Percentiles rank a stretch among this genome's conserved stretches.
Conservation (phyloP, 768 basidiomycete genomes). For the Amanita thiersii region DNA sequence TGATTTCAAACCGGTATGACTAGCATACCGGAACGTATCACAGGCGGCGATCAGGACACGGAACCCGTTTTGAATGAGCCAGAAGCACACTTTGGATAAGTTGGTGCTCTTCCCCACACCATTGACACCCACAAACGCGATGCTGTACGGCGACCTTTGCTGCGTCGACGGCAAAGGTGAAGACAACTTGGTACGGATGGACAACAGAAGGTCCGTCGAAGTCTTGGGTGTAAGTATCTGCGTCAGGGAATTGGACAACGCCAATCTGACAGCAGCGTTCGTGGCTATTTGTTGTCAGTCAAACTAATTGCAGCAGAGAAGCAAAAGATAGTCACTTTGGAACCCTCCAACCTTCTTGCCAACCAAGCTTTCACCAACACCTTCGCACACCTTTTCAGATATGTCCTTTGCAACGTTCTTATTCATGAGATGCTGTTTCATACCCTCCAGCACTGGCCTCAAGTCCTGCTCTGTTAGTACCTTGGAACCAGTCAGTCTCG, state of each 20-base stretch:
- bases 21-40: conserved; percentile 76
- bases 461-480: conserved; percentile 76
- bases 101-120: conserved; percentile 99
- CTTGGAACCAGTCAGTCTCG: conserved; percentile 81
- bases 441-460: conserved; percentile 80
- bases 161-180: conserved; percentile 67
- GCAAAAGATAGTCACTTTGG: conserved; percentile 45
- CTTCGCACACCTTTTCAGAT: conserved; percentile 88
- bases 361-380: conserved; percentile 82
- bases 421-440: conserved; percentile 98
- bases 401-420: conserved; percentile 98
- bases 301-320: conserved; percentile 6
- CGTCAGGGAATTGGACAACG: conserved; percentile 82
- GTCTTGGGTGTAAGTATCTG: conserved; percentile 94
- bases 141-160: conserved; percentile 80
- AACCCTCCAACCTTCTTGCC: conserved; percentile 90
- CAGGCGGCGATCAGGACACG: conserved; percentile 96
- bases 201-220: conserved; percentile 90
- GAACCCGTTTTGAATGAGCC: conserved; percentile 93
- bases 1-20: not conserved
- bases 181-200: conserved; percentile 83
- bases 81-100: conserved; percentile 96
- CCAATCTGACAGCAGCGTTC: conserved; percentile 73
- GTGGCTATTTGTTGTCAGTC: conserved; percentile 45
- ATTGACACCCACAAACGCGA: conserved; percentile 97